Evolutionary conservation across 2,329 filamentous ascomycete species (phyloP).

Genomic region (Cytospora chrysosperma): DNA sequence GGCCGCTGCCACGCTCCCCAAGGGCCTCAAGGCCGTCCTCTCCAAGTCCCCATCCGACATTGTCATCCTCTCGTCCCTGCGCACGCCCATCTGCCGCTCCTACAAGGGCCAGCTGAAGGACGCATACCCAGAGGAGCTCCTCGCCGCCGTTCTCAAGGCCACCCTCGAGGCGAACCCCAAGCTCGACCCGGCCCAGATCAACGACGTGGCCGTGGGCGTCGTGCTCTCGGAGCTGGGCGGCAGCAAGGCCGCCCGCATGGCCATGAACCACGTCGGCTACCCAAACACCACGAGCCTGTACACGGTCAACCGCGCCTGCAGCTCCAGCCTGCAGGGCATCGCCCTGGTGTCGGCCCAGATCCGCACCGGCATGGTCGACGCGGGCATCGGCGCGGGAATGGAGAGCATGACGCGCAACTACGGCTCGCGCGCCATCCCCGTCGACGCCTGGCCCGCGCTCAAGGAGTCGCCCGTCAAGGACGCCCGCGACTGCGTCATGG

Average conservation of each 20-base stretch:
- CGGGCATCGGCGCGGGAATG: slow-evolving; percentile 84
- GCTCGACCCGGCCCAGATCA: slow-evolving; percentile 65
- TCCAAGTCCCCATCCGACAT: slow-evolving; percentile 77
- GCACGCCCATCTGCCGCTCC: slow-evolving; percentile 81
- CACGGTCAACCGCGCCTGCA: slow-evolving; percentile 87
- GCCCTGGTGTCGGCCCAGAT: slow-evolving; percentile 74
- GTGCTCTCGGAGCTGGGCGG: slow-evolving; percentile 90
- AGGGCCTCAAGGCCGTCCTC: slow-evolving; percentile 73
- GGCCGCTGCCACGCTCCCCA: slow-evolving; percentile 45
- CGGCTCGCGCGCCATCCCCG: slow-evolving; percentile 78
- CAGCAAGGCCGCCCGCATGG: slow-evolving; percentile 88
- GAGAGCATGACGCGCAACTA: slow-evolving; percentile 97
- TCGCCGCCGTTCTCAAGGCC: slow-evolving; percentile 64
- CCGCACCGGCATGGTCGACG: slow-evolving; percentile 67
- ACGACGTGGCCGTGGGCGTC: slow-evolving; percentile 84
- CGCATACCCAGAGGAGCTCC: slow-evolving; percentile 86
- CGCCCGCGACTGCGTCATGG: slow-evolving; percentile 85
- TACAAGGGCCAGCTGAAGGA: slow-evolving; percentile 84
- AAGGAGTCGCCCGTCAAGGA: slow-evolving; percentile 63
- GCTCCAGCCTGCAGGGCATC: slow-evolving; percentile 74
- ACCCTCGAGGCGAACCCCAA: slow-evolving; percentile 71
- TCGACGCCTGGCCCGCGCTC: slow-evolving; percentile 74
- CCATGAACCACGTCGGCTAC: slow-evolving; percentile 79
- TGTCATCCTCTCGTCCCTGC: slow-evolving; percentile 86
- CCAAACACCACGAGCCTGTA: slow-evolving; percentile 72